Evolutionary conservation across 768 basidiomycete species (phyloP), one percentile per base, ranked within the genome.

Genomic region (Collybia nuda): DNA sequence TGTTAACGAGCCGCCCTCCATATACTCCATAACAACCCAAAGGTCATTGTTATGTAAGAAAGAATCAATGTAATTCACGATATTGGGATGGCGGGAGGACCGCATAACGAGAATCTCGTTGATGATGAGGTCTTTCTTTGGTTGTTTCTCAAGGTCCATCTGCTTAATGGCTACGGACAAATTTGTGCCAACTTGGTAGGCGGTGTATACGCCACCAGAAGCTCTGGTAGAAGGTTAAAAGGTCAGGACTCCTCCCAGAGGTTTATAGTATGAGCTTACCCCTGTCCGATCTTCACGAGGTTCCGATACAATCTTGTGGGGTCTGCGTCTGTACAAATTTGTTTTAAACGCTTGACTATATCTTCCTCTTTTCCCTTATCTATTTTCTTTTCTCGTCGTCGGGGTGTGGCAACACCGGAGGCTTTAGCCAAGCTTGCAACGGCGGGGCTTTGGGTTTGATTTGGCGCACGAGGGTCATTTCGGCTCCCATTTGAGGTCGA

Each of bases 21-120:
- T 98, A 70, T 95, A 98, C 73, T 98, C 97, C 97, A 99, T 98
- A 50, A 98, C 93, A 35, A 99, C 94, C 97, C 97, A 98, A 3
- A 99, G 78, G 63, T 98, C 97, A 67, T 96, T 97, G 78, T 92
- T 94, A 77, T 96, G 84, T 37, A 98, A 71, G 81, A 98, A 99
- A 2, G 94, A 96, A 66, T 99, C 97, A 63, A 98, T 98, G 72
- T 93, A 99, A 67, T 99, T 98, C 74, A 99, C 96, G 59, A 98
- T 98, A 66, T 99, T 99, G n/a, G 94, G 93, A 67, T 98, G 95
- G 29, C 91, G 81, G 15, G 90, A 91, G 19, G 93, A 86, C 19
- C 95, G 90, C 97, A 99, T 98, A 64, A 98, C 97, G 56, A 99
- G 84, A 58, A 98, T 98, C 71, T 99, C 97, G 70, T 99, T 98